Percentiles rank a stretch among this genome's conserved stretches.
Conservation (phyloP, 768 basidiomycete species). For the Phallus indusiatus region DNA sequence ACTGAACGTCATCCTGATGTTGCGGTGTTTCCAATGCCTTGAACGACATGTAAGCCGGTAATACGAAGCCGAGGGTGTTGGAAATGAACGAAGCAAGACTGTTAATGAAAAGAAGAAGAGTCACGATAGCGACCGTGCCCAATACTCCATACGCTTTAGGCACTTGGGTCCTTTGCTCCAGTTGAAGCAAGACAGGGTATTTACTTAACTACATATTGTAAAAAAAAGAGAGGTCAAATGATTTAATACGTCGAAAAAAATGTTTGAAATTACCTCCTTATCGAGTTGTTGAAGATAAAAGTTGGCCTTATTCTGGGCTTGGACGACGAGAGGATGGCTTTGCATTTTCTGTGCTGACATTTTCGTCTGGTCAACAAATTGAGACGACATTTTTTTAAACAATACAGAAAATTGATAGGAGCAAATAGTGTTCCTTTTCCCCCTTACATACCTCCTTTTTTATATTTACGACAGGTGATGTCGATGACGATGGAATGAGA, state of each 20-base stretch:
- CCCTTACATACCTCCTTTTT: neutral
- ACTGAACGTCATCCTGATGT: constrained; percentile 81
- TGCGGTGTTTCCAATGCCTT: constrained; percentile 86
- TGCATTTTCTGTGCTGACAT: constrained; percentile 85
- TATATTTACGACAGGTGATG: neutral
- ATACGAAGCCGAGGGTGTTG: constrained; percentile 88
- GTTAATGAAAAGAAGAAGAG: constrained; percentile 77
- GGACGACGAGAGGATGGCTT: constrained; percentile 78
- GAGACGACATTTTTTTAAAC: neutral
- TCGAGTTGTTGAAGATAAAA: constrained; percentile 86
- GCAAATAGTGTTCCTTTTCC: neutral
- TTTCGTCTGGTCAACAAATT: constrained; percentile 15
- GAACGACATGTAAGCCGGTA: constrained; percentile 93
- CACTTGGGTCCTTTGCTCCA: constrained; percentile 86
- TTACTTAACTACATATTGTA: constrained; percentile 63
- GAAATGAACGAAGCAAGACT: constrained; percentile 87
- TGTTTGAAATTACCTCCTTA: constrained; percentile 67
- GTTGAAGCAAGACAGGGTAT: constrained; percentile 73
- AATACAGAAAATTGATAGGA: constrained; percentile 9
- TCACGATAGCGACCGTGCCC: constrained; percentile 55
- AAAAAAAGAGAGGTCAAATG: constrained; percentile 6
- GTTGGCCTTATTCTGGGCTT: constrained; percentile 74
- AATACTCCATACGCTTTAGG: constrained; percentile 89
- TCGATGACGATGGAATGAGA: neutral
- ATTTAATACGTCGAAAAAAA: neutral